Evolutionary conservation across 73 alveolate species (phyloP).

Genomic region (Tetrahymena malaccensis): DNA sequence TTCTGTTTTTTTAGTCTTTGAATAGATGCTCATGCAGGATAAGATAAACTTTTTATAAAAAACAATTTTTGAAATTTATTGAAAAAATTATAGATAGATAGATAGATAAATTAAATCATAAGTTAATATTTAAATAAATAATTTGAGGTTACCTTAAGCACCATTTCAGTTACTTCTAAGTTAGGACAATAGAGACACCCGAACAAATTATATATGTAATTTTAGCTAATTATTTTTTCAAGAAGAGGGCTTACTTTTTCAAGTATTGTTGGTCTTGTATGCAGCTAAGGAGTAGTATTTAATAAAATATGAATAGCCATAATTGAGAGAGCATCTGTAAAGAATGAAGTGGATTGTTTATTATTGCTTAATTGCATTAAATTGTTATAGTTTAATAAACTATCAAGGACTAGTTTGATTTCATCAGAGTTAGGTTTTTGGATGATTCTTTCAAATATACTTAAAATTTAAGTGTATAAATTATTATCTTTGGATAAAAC

Average conservation of each 20-base stretch:
- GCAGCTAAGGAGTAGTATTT: background rate
- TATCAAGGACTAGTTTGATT: background rate
- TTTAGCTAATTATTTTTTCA: background rate
- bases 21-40: background rate
- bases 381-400: background rate
- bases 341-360: background rate
- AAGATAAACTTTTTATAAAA: background rate
- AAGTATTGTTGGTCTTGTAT: background rate
- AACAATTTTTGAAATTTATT: background rate
- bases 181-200: background rate
- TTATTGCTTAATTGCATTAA: background rate
- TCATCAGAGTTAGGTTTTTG: background rate
- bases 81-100: background rate
- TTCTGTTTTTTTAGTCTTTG: background rate
- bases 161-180: background rate
- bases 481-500: background rate
- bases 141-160: background rate
- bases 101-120: too few relatives aligned
- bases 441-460: background rate
- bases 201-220: background rate
- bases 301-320: background rate
- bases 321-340: background rate
- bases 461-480: background rate
- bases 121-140: too few relatives aligned
- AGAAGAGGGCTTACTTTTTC: background rate